phyloP scores from a whole-genome alignment of 768 basidiomycete species.

The Psilocybe azurescens region DNA sequence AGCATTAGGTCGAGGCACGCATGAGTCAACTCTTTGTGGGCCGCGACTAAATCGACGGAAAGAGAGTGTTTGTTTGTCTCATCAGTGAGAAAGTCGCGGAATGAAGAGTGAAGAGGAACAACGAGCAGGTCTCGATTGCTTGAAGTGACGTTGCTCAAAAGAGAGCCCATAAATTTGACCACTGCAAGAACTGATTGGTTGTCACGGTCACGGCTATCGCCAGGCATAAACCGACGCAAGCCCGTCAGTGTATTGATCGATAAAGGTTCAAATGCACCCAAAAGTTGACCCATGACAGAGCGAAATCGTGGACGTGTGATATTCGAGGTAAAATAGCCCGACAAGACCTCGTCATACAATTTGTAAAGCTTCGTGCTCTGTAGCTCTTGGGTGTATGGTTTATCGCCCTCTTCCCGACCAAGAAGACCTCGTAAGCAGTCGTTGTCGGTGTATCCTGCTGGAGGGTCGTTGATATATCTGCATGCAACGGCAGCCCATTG shows the following conservation, averaged over 20 bases:
- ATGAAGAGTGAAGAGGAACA: conserved; percentile 12
- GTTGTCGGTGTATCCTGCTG: not conserved
- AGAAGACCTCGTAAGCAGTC: conserved; percentile 3
- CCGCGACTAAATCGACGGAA: conserved; percentile 28
- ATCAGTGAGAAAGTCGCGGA: conserved; percentile 38
- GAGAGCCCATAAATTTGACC: conserved; percentile 31
- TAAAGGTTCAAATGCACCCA: not conserved
- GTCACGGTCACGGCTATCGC: not conserved
- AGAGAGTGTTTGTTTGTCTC: conserved; percentile 24
- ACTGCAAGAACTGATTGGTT: conserved; percentile 1
- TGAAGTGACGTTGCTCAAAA: conserved; percentile 3
- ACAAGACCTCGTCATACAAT: conserved; percentile 1
- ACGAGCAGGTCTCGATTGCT: not conserved
- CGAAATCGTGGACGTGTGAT: not conserved
- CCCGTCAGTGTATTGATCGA: not conserved
- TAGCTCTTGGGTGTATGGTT: not conserved
- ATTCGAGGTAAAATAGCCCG: not conserved
- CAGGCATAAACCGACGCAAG: not conserved
- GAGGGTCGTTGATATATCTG: conserved; percentile 5
- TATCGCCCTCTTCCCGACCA: not conserved
- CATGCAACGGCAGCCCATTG: conserved; percentile 10
- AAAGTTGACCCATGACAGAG: conserved; percentile 5
- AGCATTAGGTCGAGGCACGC: conserved; percentile 34
- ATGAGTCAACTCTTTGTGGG: conserved; percentile 22
- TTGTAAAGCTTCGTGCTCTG: not conserved